Conservation (phyloP, 2,329 filamentous ascomycete species). For the Leptographium radiaticola region DNA sequence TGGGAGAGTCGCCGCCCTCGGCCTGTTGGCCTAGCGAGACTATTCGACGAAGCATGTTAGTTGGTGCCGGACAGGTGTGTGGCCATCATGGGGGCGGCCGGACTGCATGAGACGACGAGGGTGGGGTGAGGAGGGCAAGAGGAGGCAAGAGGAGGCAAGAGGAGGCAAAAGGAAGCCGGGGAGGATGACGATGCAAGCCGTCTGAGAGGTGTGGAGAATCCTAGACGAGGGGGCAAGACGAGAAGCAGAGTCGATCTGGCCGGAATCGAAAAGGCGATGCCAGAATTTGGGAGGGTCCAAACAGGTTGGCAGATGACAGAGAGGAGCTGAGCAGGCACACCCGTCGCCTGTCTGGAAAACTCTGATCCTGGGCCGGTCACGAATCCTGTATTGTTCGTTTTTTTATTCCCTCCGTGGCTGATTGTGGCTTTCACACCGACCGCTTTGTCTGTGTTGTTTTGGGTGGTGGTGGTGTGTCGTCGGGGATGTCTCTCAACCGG, state of each 20-base stretch:
- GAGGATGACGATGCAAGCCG: neutral
- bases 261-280: neutral
- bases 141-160: neutral
- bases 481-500: neutral
- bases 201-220: neutral
- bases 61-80: neutral
- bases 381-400: neutral
- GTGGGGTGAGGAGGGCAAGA: neutral
- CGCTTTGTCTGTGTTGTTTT: neutral
- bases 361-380: neutral
- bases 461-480: neutral
- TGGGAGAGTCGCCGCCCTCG: conserved; percentile 35
- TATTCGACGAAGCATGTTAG: conserved; percentile 31
- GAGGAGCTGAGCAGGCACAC: neutral
- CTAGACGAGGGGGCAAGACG: neutral
- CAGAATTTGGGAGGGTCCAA: neutral
- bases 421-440: neutral
- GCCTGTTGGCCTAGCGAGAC: conserved; percentile 29
- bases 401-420: neutral
- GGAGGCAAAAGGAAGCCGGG: neutral
- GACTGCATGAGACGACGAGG: neutral
- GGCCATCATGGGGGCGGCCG: neutral
- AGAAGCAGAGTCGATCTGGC: neutral
- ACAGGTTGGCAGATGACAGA: conserved; percentile 1
- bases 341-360: neutral